Evolutionary conservation across 192 early-diverging fungal species (phyloP).

Genomic region (Spizellomyces punctatus): DNA sequence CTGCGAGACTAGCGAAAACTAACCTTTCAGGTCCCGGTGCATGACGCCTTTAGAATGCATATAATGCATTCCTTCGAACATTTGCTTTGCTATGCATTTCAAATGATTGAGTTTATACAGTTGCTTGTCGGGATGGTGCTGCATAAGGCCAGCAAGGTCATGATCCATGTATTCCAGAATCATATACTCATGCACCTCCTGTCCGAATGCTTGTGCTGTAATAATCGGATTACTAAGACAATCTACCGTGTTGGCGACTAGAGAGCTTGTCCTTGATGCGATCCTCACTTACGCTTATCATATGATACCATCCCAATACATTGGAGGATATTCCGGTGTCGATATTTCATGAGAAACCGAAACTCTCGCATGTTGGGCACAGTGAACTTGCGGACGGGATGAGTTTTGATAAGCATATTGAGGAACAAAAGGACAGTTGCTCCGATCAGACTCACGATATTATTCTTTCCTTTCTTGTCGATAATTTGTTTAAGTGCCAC

Average conservation of each 20-base stretch:
- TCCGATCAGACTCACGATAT: constrained; percentile 40
- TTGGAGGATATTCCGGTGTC: constrained; percentile 22
- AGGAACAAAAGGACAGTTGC: not conserved
- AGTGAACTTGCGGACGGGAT: constrained; percentile 7
- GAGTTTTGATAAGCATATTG: too few relatives aligned
- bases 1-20: constrained; percentile 34
- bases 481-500: constrained; percentile 92
- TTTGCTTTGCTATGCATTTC: constrained; percentile 87
- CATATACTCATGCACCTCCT: constrained; percentile 75
- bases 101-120: constrained; percentile 73
- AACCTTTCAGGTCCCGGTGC: constrained; percentile 89
- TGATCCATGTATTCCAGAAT: constrained; percentile 99
- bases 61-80: constrained; percentile 83
- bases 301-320: constrained; percentile 50
- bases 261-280: too few relatives aligned
- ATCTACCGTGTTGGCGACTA: not conserved
- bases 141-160: constrained; percentile 89
- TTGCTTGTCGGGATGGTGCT: constrained; percentile 70
- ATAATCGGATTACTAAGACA: not conserved
- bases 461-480: constrained; percentile 90
- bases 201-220: constrained; percentile 9
- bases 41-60: constrained; percentile 80
- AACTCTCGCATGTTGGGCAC: constrained; percentile 29
- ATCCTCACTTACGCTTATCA: constrained; percentile 13
- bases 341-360: constrained; percentile 17